Conservation (phyloP, 2,329 filamentous ascomycete genomes). For the Ascochyta pisi region DNA sequence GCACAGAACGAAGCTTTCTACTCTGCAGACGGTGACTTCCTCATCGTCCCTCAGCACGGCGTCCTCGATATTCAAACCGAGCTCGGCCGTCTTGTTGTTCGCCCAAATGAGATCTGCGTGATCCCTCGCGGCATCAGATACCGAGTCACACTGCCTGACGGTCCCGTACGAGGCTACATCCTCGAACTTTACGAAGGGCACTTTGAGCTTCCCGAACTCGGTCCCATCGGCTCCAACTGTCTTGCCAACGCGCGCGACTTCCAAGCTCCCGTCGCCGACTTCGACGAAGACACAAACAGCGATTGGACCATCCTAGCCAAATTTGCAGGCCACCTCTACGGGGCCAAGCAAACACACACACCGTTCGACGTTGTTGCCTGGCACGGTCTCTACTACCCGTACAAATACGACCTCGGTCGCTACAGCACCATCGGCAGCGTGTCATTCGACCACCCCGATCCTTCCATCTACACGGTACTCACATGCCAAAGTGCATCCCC, state of each 20-base stretch:
- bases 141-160: conserved; percentile 65
- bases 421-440: conserved; percentile 65
- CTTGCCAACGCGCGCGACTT: conserved; percentile 72
- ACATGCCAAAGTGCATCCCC: conserved; percentile 65
- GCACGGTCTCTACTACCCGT: conserved; percentile 72
- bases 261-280: conserved; percentile 65
- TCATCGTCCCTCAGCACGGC: conserved; percentile 71
- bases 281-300: conserved; percentile 62
- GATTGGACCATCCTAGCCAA: conserved; percentile 68
- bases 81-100: conserved; percentile 68
- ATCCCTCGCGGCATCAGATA: conserved; percentile 72
- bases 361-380: conserved; percentile 76
- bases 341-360: conserved; percentile 66
- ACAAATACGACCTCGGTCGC: conserved; percentile 65
- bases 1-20: conserved; percentile 77
- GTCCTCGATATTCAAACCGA: conserved; percentile 72
- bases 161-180: conserved; percentile 69
- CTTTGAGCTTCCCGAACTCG: conserved; percentile 71
- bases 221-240: conserved; percentile 70
- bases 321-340: conserved; percentile 67
- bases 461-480: conserved; percentile 71
- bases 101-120: conserved; percentile 71
- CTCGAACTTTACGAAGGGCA: conserved; percentile 71
- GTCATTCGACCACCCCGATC: conserved; percentile 70
- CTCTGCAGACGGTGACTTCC: conserved; percentile 75